Evolutionary conservation across 1,284 basidiomycete genomes (phyloP).

Genomic region (Malassezia slooffiae): DNA sequence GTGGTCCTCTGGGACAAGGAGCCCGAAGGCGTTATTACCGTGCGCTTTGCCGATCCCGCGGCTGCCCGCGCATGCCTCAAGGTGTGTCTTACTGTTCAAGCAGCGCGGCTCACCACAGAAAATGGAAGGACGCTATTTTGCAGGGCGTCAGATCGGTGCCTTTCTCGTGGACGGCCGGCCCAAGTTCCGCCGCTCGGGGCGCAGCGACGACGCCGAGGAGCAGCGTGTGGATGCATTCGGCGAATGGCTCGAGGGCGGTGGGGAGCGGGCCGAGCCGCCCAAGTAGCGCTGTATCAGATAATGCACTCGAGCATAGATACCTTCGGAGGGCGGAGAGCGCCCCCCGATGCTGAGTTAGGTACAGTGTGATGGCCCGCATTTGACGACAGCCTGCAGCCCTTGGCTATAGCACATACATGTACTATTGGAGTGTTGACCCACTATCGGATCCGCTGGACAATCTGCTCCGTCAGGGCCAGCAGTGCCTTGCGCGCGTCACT

Average conservation of each 20-base stretch:
- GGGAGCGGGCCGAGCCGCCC: not conserved
- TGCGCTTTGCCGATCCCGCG: conserved; percentile 79
- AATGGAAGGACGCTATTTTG: conserved; percentile 93
- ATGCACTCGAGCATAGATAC: not conserved
- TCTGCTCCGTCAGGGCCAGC: conserved; percentile 27
- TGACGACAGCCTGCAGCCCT: no score
- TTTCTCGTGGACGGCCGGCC: conserved; percentile 68
- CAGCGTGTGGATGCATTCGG: conserved; percentile 20
- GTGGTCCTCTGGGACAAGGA: conserved; percentile 96
- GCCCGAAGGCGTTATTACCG: conserved; percentile 84
- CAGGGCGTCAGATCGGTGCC: conserved; percentile 69
- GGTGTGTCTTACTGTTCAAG: conserved; percentile 51
- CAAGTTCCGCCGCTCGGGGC: conserved; percentile 53
- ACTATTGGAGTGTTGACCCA: no score
- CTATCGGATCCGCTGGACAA: conserved; percentile 35
- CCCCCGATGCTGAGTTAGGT: not conserved
- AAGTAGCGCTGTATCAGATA: not conserved
- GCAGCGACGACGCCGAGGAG: conserved; percentile 16
- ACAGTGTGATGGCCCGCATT: no score
- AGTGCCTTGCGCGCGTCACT: conserved; percentile 37
- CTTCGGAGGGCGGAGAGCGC: not conserved
- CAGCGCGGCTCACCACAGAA: conserved; percentile 52
- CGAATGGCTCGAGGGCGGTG: conserved; percentile 23
- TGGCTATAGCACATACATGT: no score
- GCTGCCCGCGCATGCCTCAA: conserved; percentile 79